Conservation (phyloP, 495 filamentous ascomycete species). For the Penicillium cosmopolitanum region DNA sequence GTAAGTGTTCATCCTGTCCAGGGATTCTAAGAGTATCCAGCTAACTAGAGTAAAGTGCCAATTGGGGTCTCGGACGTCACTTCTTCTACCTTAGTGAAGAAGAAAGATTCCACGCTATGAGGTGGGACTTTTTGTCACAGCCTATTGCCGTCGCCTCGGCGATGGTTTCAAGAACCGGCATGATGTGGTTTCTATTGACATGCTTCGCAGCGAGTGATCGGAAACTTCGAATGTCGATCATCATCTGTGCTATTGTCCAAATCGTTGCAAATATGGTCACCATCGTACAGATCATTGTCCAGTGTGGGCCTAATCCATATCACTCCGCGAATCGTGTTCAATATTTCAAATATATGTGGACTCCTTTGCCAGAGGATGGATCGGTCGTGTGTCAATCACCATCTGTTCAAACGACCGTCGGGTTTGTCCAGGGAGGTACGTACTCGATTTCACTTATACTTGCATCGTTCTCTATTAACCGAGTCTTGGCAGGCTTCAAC, state of each 20-base stretch:
- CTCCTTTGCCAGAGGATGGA: constrained; percentile 36
- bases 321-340: constrained; percentile 27
- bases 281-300: constrained; percentile 40
- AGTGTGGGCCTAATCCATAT: constrained; percentile 44
- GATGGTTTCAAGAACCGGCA: constrained; percentile 43
- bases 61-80: constrained; percentile 40
- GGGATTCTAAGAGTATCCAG: neutral
- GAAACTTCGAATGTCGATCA: constrained; percentile 32
- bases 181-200: constrained; percentile 45
- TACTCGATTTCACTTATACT: neutral
- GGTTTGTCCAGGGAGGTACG: constrained; percentile 42
- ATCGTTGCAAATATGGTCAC: constrained; percentile 39
- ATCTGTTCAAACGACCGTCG: constrained; percentile 37
- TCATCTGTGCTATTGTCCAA: constrained; percentile 38
- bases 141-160: constrained; percentile 50
- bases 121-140: constrained; percentile 39
- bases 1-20: constrained; percentile 14
- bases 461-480: too few species aligned
- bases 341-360: constrained; percentile 50
- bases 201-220: constrained; percentile 39
- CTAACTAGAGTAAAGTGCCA: constrained; percentile 14
- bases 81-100: constrained; percentile 28
- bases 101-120: constrained; percentile 31
- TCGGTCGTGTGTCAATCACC: constrained; percentile 41
- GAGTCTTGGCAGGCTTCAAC: constrained; percentile 31